Evolutionary conservation across 176 grass and related monocot genomes (phyloP).

Genomic region (Oryza officinalis): DNA sequence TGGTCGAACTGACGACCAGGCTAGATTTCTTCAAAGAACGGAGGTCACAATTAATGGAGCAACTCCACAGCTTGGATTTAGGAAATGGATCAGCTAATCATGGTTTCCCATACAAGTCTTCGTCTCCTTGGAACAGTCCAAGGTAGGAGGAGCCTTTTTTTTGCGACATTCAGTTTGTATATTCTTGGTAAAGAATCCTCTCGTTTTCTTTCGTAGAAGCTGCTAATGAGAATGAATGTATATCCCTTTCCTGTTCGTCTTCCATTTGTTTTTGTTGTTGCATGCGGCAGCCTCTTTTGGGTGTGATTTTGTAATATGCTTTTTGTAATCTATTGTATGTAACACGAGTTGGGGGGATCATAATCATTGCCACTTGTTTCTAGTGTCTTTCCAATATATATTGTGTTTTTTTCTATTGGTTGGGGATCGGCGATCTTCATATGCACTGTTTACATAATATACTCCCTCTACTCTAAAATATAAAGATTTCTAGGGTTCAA

Average conservation of each 20-base stretch:
- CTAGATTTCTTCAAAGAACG: constrained; percentile 99
- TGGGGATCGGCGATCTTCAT: too few relatives aligned
- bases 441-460: too few relatives aligned
- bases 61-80: constrained; percentile 93
- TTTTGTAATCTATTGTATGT: constrained; percentile 47
- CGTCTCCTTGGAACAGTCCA: constrained; percentile 79
- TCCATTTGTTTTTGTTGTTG: constrained; percentile 6
- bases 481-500: too few relatives aligned
- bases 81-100: constrained; percentile 63
- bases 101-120: constrained; percentile 71
- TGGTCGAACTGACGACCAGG: constrained; percentile 83
- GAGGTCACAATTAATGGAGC: constrained; percentile 94
- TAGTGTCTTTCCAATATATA: neutral
- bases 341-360: constrained; percentile 1
- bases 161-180: constrained; percentile 31
- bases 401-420: neutral
- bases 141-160: constrained; percentile 44
- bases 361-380: neutral
- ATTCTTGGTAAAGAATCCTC: constrained; percentile 48
- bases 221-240: constrained; percentile 58
- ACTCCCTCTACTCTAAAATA: too few relatives aligned
- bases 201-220: constrained; percentile 17
- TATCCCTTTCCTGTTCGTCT: constrained; percentile 25
- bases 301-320: constrained; percentile 39
- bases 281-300: neutral